phyloP scores from a whole-genome alignment of 805 yeast genomes.

The Candida taoyuanica region DNA sequence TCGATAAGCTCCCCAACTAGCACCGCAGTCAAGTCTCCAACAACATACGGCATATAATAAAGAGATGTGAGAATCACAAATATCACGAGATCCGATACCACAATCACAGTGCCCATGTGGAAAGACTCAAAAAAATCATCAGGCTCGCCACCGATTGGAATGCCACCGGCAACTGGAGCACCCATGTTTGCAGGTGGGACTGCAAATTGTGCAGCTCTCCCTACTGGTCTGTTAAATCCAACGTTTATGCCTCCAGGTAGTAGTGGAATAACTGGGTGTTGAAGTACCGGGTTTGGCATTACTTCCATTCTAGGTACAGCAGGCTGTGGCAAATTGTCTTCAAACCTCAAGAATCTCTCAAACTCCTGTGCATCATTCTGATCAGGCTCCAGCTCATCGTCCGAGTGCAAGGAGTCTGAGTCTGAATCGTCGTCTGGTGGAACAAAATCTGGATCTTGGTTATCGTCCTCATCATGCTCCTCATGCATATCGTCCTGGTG shows the following conservation, averaged over 20 bases:
- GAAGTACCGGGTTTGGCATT: no score
- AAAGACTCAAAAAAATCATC: slow-evolving; percentile 15
- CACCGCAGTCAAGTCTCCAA: slow-evolving; percentile 30
- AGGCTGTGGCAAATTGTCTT: neutral
- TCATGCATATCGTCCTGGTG: slow-evolving; percentile 5
- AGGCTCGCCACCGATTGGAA: slow-evolving; percentile 9
- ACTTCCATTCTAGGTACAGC: no score
- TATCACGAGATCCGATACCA: slow-evolving; percentile 27
- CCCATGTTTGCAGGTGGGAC: neutral
- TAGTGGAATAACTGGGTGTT: no score
- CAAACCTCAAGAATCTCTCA: slow-evolving; percentile 15
- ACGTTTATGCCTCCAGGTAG: neutral
- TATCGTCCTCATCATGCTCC: slow-evolving; percentile 25
- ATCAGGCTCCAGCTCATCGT: slow-evolving; percentile 6
- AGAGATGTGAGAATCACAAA: slow-evolving; percentile 36
- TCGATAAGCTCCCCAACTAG: no score
- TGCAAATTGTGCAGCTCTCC: neutral
- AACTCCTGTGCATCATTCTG: slow-evolving; percentile 18
- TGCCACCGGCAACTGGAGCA: neutral
- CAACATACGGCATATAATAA: slow-evolving; percentile 44
- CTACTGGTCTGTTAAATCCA: neutral
- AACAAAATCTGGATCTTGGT: slow-evolving; percentile 29
- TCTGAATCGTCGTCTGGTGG: slow-evolving; percentile 22
- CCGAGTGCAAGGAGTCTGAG: slow-evolving; percentile 5
- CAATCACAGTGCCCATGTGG: slow-evolving; percentile 17